Base-by-base conservation (phyloP, 2,329 filamentous ascomycete genomes). In the Fusarium staphyleae region DNA sequence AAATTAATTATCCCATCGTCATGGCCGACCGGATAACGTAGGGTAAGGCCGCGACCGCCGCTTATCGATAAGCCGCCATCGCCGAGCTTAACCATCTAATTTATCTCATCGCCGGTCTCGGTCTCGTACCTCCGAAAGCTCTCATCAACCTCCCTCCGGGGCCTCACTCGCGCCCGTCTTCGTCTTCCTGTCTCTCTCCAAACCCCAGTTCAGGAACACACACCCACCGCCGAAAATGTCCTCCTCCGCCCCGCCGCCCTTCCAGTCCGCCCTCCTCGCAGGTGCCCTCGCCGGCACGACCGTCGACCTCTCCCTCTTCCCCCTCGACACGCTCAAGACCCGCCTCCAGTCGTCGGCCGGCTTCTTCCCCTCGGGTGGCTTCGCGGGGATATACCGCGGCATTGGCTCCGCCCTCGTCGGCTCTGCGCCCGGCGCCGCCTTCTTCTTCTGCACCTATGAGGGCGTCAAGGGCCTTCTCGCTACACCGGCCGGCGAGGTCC, bases 301-400 rank as follows among this genome's bases (percentile, higher is more conserved):
- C 12, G 95, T 98, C 75, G 95, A 99, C 83, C 87, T 96, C 69
- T 92, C 92, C 49, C 90, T 99, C 71, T 99, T 90, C 80, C 95
- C 95, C 1, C 91, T 99, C 81, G 96, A 99, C 83, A 99, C 95
- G 0, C 87, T 99, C 71, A 99, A 99, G 78, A 99, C 96, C 35
- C 92, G 95, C 13, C 90, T 99, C 6, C 95, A 99, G 78, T 91
- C 92, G 60, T 84, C 84, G 40, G 73, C 81, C 50, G 87, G 88
- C 72, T 92, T 96, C 79, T 86, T 91, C 70, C 81, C 89, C 49
- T 87, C 88, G 3, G 93, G 95, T 70, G 93, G 93, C 69, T 93
- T 98, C 81, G 83, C 83, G 42, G 93, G 93, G 57, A 91, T 98
- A 67, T 99, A 99, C 79, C 88, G 90, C 37, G 95, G 95, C 71